These are phyloP conservation scores for Glycine tomentella DNA, from an alignment of 306 rosid species.

Conservation along the genomic window DNA sequence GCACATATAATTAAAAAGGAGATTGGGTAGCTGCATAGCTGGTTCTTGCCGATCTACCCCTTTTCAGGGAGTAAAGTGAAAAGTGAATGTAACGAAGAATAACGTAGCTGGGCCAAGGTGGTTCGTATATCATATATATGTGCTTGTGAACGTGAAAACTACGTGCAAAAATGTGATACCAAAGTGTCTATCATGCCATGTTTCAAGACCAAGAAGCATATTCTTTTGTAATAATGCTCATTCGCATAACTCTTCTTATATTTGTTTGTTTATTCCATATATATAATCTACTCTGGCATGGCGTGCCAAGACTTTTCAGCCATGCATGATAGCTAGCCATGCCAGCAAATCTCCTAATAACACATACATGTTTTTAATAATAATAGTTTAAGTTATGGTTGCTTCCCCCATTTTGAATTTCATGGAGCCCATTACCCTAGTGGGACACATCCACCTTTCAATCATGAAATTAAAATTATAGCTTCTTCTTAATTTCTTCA, in stretches of 20 bases:
- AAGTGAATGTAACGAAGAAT: too few relatives aligned
- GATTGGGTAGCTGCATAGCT: not conserved
- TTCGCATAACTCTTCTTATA: not conserved
- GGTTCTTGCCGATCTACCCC: not conserved
- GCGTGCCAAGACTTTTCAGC: slow-evolving; percentile 24
- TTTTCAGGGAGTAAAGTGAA: not conserved
- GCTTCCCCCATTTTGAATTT: too few relatives aligned
- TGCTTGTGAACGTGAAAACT: slow-evolving; percentile 36
- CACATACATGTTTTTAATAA: not conserved
- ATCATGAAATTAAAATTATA: not conserved
- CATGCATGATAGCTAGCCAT: not conserved
- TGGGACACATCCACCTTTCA: slow-evolving; percentile 30
- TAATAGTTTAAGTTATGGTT: not conserved
- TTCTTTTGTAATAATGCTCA: too few relatives aligned
- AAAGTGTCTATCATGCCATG: not conserved
- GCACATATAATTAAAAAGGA: not conserved
- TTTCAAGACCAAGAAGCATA: slow-evolving; percentile 25
- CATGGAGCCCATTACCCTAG: slow-evolving; percentile 44
- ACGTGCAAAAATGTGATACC: slow-evolving; percentile 13
- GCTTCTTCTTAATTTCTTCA: not conserved
- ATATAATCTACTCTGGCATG: slow-evolving; percentile 35
- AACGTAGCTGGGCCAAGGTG: not conserved
- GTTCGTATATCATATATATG: not conserved
- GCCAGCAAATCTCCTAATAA: not conserved
- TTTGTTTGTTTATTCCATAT: not conserved